Conservation (phyloP, 2,329 filamentous ascomycete genomes). For the Aspergillus ustus region DNA sequence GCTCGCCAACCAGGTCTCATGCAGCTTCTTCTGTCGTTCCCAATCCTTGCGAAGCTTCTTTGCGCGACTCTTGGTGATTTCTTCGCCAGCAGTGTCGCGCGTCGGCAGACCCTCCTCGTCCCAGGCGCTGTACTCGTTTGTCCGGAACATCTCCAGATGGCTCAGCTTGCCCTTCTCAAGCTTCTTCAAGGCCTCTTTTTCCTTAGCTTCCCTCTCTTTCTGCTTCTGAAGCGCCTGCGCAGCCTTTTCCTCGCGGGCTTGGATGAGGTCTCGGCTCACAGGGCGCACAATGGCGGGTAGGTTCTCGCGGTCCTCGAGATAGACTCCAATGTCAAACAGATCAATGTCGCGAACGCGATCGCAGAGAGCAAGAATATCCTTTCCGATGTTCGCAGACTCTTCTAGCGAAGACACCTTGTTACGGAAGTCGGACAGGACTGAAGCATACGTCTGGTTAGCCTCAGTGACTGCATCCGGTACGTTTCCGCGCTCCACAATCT, state of each 20-base stretch:
- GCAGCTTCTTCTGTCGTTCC: slow-evolving; percentile 81
- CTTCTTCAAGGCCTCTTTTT: slow-evolving; percentile 51
- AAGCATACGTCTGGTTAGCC: slow-evolving; percentile 50
- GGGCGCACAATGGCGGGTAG: slow-evolving; percentile 72
- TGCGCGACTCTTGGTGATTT: slow-evolving; percentile 75
- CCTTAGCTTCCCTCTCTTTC: slow-evolving; percentile 54
- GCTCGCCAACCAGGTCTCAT: slow-evolving; percentile 23
- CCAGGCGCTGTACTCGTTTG: slow-evolving; percentile 73
- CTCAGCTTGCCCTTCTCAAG: slow-evolving; percentile 52
- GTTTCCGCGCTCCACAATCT: slow-evolving; percentile 41
- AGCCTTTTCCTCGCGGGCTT: slow-evolving; percentile 60
- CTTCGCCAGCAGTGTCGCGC: slow-evolving; percentile 75
- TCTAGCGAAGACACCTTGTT: slow-evolving; percentile 43
- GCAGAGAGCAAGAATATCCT: slow-evolving; percentile 75
- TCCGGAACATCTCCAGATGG: slow-evolving; percentile 56
- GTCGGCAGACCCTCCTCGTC: slow-evolving; percentile 81
- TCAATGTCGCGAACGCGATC: slow-evolving; percentile 81
- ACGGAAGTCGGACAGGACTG: slow-evolving; percentile 51
- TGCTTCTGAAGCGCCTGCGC: slow-evolving; percentile 51
- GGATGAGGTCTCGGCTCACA: slow-evolving; percentile 62
- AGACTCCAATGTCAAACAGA: slow-evolving; percentile 81
- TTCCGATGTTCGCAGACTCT: slow-evolving; percentile 61
- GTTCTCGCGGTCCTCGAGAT: slow-evolving; percentile 78
- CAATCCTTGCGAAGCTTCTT: slow-evolving; percentile 91
- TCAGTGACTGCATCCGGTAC: slow-evolving; percentile 31